phyloP scores from a whole-genome alignment of 139 green algal genomes.

The Trebouxia sp. region DNA sequence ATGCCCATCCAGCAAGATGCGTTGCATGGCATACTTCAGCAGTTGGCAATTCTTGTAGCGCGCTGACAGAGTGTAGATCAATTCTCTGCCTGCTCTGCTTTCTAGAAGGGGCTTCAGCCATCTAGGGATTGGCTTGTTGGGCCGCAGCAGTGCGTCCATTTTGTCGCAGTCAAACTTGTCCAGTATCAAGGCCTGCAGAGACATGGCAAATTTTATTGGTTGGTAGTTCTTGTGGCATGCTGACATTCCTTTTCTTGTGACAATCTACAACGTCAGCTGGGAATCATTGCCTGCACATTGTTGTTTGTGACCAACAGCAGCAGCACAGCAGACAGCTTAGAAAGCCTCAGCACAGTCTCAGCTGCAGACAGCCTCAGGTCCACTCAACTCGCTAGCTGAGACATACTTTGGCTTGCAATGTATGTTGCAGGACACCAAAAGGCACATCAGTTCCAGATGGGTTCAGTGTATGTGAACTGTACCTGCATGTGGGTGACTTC shows the following conservation, averaged over 20 bases:
- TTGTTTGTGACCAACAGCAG: too few species aligned
- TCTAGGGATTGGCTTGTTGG: slow-evolving; percentile 40
- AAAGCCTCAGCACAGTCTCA: too few species aligned
- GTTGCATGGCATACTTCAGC: slow-evolving; percentile 83
- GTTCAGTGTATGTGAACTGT: too few species aligned
- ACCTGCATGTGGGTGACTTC: slow-evolving; percentile 22
- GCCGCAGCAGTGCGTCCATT: slow-evolving; percentile 65
- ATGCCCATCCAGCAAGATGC: slow-evolving; percentile 66
- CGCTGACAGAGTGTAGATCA: slow-evolving; percentile 79
- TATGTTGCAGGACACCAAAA: too few species aligned
- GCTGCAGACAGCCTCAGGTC: too few species aligned
- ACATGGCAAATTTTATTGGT: background rate
- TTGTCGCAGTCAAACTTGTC: slow-evolving; percentile 68
- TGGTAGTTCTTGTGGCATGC: too few species aligned
- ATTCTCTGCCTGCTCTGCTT: slow-evolving; percentile 48
- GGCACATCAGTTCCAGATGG: too few species aligned
- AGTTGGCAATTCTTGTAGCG: slow-evolving; percentile 71
- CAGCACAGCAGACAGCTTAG: too few species aligned
- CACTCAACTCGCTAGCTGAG: too few species aligned
- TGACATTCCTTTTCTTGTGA: too few species aligned
- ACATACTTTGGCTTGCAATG: too few species aligned
- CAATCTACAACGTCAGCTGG: too few species aligned
- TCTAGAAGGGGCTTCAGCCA: slow-evolving; percentile 69
- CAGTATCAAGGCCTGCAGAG: slow-evolving; percentile 55
- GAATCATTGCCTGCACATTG: background rate